Conservation (phyloP, 2,329 filamentous ascomycete genomes). For the Penicillium sp. region DNA sequence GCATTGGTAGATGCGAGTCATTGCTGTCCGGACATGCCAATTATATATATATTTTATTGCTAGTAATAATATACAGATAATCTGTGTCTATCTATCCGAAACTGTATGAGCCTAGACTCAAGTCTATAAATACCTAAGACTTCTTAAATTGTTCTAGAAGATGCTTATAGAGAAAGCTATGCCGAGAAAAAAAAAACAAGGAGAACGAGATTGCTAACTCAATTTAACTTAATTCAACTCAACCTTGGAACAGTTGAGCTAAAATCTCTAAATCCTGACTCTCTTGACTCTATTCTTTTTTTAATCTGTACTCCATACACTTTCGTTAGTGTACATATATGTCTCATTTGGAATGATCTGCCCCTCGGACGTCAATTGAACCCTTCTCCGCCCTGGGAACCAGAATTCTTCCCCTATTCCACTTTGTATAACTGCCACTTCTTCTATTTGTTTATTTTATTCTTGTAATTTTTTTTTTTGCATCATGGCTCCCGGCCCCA, state of each 20-base stretch:
- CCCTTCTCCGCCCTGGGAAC: conserved; percentile 11
- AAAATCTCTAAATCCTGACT: background rate
- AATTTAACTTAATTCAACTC: background rate
- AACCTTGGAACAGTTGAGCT: background rate
- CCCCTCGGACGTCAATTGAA: conserved; percentile 5
- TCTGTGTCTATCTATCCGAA: background rate
- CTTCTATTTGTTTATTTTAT: conserved; percentile 10
- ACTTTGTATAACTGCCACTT: conserved; percentile 14
- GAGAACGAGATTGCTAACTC: background rate
- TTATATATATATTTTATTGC: background rate
- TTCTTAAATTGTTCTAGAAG: conserved; percentile 4
- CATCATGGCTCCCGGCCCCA: conserved; percentile 70
- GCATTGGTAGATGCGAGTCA: conserved; percentile 39
- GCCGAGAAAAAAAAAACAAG: background rate
- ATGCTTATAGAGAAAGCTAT: background rate
- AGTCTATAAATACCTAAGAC: background rate
- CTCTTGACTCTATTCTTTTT: background rate
- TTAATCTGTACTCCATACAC: too few species aligned
- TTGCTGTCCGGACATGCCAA: conserved; percentile 40
- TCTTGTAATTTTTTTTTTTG: conserved; percentile 19
- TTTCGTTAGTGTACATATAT: background rate
- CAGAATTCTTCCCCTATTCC: conserved; percentile 13
- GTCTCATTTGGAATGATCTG: conserved; percentile 5
- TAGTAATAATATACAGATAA: background rate
- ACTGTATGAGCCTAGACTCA: background rate